These are phyloP conservation scores for Colletotrichum scovillei DNA, from an alignment of 2,329 filamentous ascomycete species.

Conservation along the genomic window DNA sequence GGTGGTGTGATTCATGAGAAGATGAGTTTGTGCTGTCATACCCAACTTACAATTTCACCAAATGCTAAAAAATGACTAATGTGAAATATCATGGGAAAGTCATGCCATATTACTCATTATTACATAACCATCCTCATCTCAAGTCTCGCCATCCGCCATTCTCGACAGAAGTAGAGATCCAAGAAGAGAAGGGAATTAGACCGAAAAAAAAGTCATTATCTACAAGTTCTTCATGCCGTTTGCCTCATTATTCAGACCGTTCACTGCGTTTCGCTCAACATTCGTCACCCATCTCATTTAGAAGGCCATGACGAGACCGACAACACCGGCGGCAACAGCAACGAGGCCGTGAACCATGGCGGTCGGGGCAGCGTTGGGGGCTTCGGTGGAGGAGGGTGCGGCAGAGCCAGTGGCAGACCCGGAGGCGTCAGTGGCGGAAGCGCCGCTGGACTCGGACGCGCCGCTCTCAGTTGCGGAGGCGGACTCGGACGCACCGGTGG, in stretches of 20 bases:
- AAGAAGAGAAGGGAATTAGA: not conserved
- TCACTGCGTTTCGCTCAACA: not conserved
- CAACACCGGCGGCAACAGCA: not conserved
- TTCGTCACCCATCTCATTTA: not conserved
- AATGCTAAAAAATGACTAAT: not conserved
- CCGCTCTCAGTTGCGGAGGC: slow-evolving; percentile 8
- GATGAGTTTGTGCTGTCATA: not conserved
- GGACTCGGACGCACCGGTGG: not conserved
- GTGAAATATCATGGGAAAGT: not conserved
- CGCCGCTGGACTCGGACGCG: slow-evolving; percentile 14
- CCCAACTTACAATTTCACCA: not conserved
- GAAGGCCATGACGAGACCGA: slow-evolving; percentile 24
- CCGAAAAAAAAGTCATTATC: not conserved
- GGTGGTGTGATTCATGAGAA: not conserved
- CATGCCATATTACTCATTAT: slow-evolving; percentile 17
- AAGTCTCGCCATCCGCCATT: not conserved
- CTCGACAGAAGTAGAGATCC: not conserved
- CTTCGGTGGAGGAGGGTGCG: slow-evolving; percentile 15
- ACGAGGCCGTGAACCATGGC: slow-evolving; percentile 10
- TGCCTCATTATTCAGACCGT: not conserved
- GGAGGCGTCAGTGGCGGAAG: slow-evolving; percentile 6
- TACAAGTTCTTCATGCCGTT: slow-evolving; percentile 1
- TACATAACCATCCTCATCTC: not conserved
- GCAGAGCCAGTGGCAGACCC: slow-evolving; percentile 2
- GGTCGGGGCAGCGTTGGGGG: slow-evolving; percentile 21